Conservation (phyloP, 2,329 filamentous ascomycete genomes). For the Blastomyces percursus region DNA sequence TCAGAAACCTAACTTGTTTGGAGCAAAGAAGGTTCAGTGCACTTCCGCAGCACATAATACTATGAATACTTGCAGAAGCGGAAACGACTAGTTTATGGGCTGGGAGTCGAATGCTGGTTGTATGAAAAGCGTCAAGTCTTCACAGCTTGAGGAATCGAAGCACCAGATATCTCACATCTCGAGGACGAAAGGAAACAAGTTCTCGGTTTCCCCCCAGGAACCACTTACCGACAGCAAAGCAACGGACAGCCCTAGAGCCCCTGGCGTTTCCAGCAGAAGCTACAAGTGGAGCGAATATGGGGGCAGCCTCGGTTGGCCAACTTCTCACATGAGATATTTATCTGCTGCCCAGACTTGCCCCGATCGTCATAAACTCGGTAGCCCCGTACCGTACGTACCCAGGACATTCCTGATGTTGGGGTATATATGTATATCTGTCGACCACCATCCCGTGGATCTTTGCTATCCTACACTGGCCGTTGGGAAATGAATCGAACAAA, state of each 20-base stretch:
- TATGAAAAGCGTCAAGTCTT: not conserved
- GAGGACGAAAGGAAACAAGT: not conserved
- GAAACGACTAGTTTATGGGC: not conserved
- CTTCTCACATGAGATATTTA: not conserved
- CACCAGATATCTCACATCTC: not conserved
- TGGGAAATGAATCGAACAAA: not conserved
- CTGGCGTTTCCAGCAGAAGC: not conserved
- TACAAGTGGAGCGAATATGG: not conserved
- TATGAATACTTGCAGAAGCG: not conserved
- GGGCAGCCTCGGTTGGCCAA: not conserved
- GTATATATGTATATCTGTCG: not conserved
- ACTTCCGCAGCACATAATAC: not conserved
- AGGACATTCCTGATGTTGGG: not conserved
- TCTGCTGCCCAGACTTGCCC: not conserved
- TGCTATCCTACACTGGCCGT: not conserved
- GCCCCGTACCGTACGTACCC: not conserved
- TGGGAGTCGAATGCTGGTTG: not conserved
- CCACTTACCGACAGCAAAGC: not conserved
- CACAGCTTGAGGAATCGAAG: not conserved
- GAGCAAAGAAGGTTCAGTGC: too few relatives aligned
- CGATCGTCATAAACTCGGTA: not conserved
- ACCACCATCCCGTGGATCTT: not conserved
- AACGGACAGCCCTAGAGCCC: not conserved
- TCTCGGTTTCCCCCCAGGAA: not conserved
- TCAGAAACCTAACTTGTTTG: too few relatives aligned